Percentiles rank a stretch among this genome's conserved stretches.
These are phyloP conservation scores for Hamamelis virginiana DNA, from an alignment of 164 flowering plant species.

Conservation along the genomic window DNA sequence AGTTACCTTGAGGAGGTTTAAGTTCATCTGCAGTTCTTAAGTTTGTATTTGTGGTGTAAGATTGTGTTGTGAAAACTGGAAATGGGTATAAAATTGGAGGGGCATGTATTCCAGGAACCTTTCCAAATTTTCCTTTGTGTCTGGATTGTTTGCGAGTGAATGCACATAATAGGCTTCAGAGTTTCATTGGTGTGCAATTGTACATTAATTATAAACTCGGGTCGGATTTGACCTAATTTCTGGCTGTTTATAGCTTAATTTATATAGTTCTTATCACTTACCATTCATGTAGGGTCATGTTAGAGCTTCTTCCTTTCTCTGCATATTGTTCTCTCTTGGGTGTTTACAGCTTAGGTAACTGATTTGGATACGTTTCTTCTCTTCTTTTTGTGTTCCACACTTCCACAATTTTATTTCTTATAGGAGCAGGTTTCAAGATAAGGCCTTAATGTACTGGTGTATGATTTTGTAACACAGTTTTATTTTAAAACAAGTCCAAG, in stretches of 20 bases:
- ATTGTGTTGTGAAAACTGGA: slow-evolving; percentile 23
- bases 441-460: no score
- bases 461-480: no score
- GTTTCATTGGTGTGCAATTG: neutral
- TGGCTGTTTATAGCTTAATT: slow-evolving; percentile 1
- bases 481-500: no score
- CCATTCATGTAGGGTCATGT: neutral
- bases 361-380: no score
- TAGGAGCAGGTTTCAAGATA: no score
- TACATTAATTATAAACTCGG: slow-evolving; percentile 9
- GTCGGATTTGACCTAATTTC: slow-evolving; percentile 7
- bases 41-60: slow-evolving; percentile 10
- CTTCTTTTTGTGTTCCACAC: no score
- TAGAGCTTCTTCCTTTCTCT: neutral
- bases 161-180: slow-evolving; percentile 25
- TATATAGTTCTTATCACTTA: neutral
- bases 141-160: slow-evolving; percentile 18
- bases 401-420: no score
- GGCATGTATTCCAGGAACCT: slow-evolving; percentile 10
- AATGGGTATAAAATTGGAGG: slow-evolving; percentile 8
- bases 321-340: no score
- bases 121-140: neutral
- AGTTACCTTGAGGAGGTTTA: neutral
- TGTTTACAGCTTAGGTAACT: no score
- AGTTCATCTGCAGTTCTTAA: slow-evolving; percentile 12